These are phyloP conservation scores for Streptanthus diversifolius DNA, from an alignment of 345 rosid genomes.

Conservation along the genomic window DNA sequence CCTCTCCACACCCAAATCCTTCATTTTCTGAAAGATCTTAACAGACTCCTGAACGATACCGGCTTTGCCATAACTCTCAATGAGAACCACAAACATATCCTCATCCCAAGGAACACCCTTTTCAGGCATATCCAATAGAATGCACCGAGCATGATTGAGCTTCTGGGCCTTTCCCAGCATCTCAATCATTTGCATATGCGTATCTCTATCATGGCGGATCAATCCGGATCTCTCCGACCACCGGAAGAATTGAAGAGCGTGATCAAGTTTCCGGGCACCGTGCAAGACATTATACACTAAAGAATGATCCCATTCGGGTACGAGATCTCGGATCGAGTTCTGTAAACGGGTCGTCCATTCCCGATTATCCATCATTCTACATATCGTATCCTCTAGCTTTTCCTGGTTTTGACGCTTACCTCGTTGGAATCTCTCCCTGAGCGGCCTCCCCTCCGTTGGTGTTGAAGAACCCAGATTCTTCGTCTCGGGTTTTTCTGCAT, in stretches of 20 bases:
- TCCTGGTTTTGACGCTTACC: conserved; percentile 45
- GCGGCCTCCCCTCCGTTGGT: conserved; percentile 6
- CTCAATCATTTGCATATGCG: conserved; percentile 73
- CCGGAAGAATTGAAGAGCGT: conserved; percentile 89
- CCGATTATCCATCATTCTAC: conserved; percentile 79
- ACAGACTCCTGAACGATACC: conserved; percentile 92
- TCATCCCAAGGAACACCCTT: conserved; percentile 83
- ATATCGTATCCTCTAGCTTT: conserved; percentile 71
- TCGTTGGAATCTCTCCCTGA: conserved; percentile 37
- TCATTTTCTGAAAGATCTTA: conserved; percentile 68
- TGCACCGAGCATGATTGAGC: conserved; percentile 84
- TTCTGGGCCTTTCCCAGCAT: conserved; percentile 65
- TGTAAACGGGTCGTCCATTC: conserved; percentile 91
- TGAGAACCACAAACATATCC: conserved; percentile 62
- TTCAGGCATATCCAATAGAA: conserved; percentile 79
- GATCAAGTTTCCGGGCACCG: conserved; percentile 64
- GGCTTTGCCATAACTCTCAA: conserved; percentile 76
- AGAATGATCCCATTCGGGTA: conserved; percentile 70
- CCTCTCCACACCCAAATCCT: conserved; percentile 75
- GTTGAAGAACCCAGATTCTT: neutral
- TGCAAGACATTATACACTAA: conserved; percentile 78
- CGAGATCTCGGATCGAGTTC: conserved; percentile 77
- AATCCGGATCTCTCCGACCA: conserved; percentile 90
- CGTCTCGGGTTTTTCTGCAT: conserved; percentile 12
- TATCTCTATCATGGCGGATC: conserved; percentile 66